Percentiles rank a stretch among this genome's conserved stretches.
Conservation (phyloP, 169 alveolate genomes). For the Plasmodium ovale region DNA sequence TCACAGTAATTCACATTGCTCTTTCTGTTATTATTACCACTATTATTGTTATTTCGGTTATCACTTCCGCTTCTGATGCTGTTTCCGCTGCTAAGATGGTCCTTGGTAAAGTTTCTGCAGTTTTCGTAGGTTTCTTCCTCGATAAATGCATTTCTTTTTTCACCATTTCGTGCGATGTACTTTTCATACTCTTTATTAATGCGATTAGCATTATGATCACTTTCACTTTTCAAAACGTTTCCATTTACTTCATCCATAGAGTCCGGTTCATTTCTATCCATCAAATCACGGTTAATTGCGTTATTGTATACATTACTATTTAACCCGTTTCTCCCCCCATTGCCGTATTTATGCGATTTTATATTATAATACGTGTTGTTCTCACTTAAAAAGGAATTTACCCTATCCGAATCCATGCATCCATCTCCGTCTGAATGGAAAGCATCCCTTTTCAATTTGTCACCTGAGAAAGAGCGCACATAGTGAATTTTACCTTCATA, state of each 20-base stretch:
- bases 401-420: constrained; percentile 13
- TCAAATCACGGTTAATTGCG: neutral
- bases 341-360: constrained; percentile 2
- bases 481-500: constrained; percentile 30
- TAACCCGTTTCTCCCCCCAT: neutral
- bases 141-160: neutral
- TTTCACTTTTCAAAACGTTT: constrained; percentile 11
- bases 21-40: neutral
- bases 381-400: constrained; percentile 12
- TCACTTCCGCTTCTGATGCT: neutral
- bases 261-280: constrained; percentile 1
- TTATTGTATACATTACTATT: constrained; percentile 15
- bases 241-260: neutral
- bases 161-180: neutral
- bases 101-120: neutral
- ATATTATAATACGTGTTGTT: constrained; percentile 25
- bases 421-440: neutral
- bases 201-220: constrained; percentile 15
- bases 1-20: constrained; percentile 5
- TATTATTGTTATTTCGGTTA: neutral
- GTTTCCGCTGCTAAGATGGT: neutral
- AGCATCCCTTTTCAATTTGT: constrained; percentile 5
- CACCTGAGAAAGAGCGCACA: constrained; percentile 14
- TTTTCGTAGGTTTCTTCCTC: neutral
- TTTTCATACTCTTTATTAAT: constrained; percentile 28